Base-by-base conservation (phyloP, 148 eudicot species). In the Persicaria tinctoria region DNA sequence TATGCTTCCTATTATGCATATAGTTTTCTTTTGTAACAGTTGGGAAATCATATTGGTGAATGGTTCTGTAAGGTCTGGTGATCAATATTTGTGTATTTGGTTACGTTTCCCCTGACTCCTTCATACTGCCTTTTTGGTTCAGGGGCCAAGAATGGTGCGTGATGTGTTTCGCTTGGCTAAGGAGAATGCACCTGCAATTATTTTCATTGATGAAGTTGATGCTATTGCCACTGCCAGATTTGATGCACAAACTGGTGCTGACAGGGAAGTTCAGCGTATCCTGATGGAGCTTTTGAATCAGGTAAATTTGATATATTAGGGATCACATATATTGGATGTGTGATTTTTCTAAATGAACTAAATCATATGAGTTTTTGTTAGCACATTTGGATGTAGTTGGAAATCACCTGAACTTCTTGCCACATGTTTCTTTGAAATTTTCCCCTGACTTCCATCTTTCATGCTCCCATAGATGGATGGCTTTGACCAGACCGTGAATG, bases 211-310 rank as follows among this genome's bases (percentile, higher is more conserved):
- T 78, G 97, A 92, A 86, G 93, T 95, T 54, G 97, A 95, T 75
- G 96, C 97, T 46, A 95, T 92, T 79, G 93, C 96, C 51, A 92
- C 98, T 75, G 98, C 98, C 60, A 86, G 98, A 83, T 91, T 92
- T 87, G 98, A 92, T 87, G 97, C 98, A 78, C 97, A 90, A 82
- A 92, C 97, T 75, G 97, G 98, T 81, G 96, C 97, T 77, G 96
- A 94, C 80, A 94, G 98, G 81, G 97, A 91, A 85, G 98, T 91
- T 74, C 97, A 94, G 80, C 89, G 98, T 76, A 94, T 90, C 75
- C 91, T 94, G 38, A 91, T 94, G 98, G 98, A 94, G 74, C 93
- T 91, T 18, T 74, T 94, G 78, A 94, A 94, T 85, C 97, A 94
- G 98, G 97, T 94, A 79, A 38, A 53, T 1, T 77, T 48, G 10